A percentile compares a stretch with the other conserved stretches of the same genome.
These are phyloP conservation scores for Candida sphagnicola DNA, from an alignment of 805 yeast species.

Conservation along the genomic window DNA sequence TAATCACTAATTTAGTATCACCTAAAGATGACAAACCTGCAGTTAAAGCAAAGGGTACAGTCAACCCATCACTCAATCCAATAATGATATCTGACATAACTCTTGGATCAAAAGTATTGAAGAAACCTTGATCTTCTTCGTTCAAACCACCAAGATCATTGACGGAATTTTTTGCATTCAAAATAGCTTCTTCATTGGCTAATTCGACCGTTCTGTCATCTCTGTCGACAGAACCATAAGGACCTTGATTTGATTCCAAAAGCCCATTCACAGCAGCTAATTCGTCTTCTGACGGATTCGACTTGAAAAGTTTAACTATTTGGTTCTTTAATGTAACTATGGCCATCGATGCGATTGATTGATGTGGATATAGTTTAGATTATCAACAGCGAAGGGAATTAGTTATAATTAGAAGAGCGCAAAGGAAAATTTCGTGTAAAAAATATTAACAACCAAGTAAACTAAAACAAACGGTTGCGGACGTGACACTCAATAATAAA, in stretches of 20 bases:
- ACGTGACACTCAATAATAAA: no score
- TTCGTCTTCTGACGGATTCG: conserved; percentile 23
- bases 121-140: conserved; percentile 29
- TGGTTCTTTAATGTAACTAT: conserved; percentile 35
- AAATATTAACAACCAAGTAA: no score
- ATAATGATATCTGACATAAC: conserved; percentile 91
- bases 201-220: conserved; percentile 31
- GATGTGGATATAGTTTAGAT: no score
- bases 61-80: conserved; percentile 92
- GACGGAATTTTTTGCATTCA: conserved; percentile 21
- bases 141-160: conserved; percentile 25
- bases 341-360: conserved; percentile 21
- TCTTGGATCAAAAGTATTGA: conserved; percentile 74
- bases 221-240: conserved; percentile 35
- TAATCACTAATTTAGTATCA: conserved; percentile 82
- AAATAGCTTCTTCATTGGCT: conserved; percentile 34
- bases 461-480: no score
- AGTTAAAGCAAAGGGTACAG: conserved; percentile 98
- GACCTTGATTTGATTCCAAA: conserved; percentile 28
- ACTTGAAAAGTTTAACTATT: conserved; percentile 21
- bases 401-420: no score
- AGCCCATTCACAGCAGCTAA: conserved; percentile 27
- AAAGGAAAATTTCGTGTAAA: no score
- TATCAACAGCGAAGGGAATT: no score
- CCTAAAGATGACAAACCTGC: conserved; percentile 94